Conservation (phyloP, 441 rosid species). For the Euphorbia corollata region DNA sequence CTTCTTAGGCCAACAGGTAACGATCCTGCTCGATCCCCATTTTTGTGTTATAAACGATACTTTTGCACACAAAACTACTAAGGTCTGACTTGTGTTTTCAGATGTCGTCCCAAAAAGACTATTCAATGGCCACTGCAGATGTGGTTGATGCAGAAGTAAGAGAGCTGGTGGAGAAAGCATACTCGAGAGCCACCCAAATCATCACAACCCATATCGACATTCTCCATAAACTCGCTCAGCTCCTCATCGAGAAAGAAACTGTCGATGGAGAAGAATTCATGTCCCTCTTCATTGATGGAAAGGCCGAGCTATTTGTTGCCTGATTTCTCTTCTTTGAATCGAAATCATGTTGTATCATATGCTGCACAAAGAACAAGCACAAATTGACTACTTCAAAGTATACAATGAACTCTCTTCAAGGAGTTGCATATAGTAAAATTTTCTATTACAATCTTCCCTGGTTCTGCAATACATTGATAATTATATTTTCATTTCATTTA, state of each 20-base stretch:
- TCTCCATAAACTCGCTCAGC: constrained; percentile 78
- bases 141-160: constrained; percentile 86
- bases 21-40: not conserved
- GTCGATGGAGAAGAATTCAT: constrained; percentile 86
- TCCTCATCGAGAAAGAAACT: constrained; percentile 76
- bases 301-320: constrained; percentile 61
- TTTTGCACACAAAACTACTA: not conserved
- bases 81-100: constrained; percentile 22
- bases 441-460: not conserved
- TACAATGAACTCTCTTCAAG: constrained; percentile 4
- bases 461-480: not conserved
- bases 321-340: constrained; percentile 20
- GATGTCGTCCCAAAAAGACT: constrained; percentile 95
- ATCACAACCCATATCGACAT: constrained; percentile 71
- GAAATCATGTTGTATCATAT: constrained; percentile 21
- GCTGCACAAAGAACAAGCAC: not conserved
- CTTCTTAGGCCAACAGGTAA: constrained; percentile 84
- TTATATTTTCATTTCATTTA: constrained; percentile 1
- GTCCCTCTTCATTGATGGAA: constrained; percentile 86
- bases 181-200: constrained; percentile 60
- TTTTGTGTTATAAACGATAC: not conserved
- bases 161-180: constrained; percentile 73
- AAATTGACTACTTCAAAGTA: too few relatives aligned
- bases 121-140: constrained; percentile 96
- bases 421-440: not conserved